Evolutionary conservation across 2,329 filamentous ascomycete species (phyloP), one percentile per base, ranked within the genome.

Genomic region (Phaeoacremonium minimum): DNA sequence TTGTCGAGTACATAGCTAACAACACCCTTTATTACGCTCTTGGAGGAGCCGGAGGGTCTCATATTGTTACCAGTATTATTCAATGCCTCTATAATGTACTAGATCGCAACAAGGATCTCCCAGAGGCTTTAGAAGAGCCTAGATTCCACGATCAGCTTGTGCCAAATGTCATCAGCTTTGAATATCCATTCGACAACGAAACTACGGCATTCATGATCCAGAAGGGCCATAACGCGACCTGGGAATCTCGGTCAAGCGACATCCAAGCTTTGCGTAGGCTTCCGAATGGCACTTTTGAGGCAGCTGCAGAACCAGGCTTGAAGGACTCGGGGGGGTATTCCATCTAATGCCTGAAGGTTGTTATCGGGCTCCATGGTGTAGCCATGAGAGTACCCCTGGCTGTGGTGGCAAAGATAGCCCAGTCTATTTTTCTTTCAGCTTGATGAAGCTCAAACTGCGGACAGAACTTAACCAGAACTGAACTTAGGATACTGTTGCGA

Each of bases 131-230:
- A 12, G 68, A 66, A 0, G 58, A 73, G 50, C 85, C 85, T 1
- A 69, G 89, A 7, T 63, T 94, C 15, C 89, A 95, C 53, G 87
- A 95, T 53, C 89, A 95, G 61, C 66, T 95, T 8, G 67, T 88
- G 36, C 89, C 88, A 0, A 83, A 88, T 47, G 61, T 63, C 33
- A 73, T 81, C 2, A 64, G 64, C 1, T 81, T 93, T 36, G 88
- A 95, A 60, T 77, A 76, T 19, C 58, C 58, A 0, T 94, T 85
- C 47, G 72, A 86, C 47, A 82, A 83, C 44, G 53, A 48, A 2
- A 85, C 80, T 0, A 76, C 79, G 5, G 74, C 67, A 3, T 83
- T 73, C 42, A 72, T 95, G 73, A 59, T 62, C 35, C 61, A 60
- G 2, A 65, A 73, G 34, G 85, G 85, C 0, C 87, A 93, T 53